Evolutionary conservation across 768 basidiomycete genomes (phyloP).

Genomic region (Cystofilobasidium bisporidii): DNA sequence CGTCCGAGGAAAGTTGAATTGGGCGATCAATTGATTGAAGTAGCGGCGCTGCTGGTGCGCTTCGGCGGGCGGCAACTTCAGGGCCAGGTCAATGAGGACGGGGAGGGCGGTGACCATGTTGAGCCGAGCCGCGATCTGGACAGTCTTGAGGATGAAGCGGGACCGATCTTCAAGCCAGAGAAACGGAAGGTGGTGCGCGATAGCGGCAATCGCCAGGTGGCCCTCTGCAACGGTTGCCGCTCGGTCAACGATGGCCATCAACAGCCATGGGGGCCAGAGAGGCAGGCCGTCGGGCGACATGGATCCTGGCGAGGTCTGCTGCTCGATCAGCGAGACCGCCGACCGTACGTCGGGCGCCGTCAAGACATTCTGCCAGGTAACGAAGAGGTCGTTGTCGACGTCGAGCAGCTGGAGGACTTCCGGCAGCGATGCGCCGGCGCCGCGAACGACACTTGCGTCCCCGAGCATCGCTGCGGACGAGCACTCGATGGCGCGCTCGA

Average conservation of each 20-base stretch:
- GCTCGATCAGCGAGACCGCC: background rate
- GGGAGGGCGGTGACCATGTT: constrained; percentile 6
- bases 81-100: constrained; percentile 3
- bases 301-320: background rate
- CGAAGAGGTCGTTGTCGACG: constrained; percentile 5
- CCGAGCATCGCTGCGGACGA: background rate
- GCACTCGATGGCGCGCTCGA: background rate
- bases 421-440: background rate
- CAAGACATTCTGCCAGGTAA: constrained; percentile 13
- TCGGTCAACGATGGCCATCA: constrained; percentile 3
- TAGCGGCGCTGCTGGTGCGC: no score
- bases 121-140: background rate
- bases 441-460: no score
- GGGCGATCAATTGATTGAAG: background rate
- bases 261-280: constrained; percentile 19
- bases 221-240: background rate
- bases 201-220: constrained; percentile 8
- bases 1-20: background rate
- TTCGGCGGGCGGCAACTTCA: background rate
- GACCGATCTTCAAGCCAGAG: background rate
- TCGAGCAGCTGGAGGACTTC: constrained; percentile 4
- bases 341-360: background rate
- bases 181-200: constrained; percentile 16
- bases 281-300: background rate
- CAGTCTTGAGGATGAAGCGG: background rate